Evolutionary conservation across 2,329 filamentous ascomycete species (phyloP).

Genomic region (Fusarium papillatum): DNA sequence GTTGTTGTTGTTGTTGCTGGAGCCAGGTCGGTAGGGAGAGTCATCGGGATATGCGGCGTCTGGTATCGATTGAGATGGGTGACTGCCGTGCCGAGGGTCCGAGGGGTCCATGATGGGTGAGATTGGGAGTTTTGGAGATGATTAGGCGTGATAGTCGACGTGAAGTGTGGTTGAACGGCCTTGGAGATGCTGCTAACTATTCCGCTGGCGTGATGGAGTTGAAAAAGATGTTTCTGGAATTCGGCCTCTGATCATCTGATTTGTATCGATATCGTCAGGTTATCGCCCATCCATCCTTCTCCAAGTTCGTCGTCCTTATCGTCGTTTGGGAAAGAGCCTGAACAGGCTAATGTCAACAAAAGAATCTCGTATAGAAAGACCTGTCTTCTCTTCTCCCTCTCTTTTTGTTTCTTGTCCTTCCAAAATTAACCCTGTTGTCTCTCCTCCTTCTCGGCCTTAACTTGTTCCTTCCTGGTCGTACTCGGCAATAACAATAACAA

Average conservation of each 20-base stretch:
- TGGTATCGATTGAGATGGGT: slow-evolving; percentile 48
- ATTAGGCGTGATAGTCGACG: neutral
- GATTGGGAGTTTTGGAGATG: neutral
- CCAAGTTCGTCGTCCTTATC: neutral
- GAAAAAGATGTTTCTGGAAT: neutral
- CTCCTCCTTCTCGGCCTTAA: neutral
- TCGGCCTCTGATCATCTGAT: slow-evolving; percentile 1
- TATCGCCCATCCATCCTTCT: neutral
- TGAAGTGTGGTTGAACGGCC: neutral
- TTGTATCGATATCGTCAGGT: neutral
- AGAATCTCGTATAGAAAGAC: neutral
- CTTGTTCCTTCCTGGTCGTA: neutral
- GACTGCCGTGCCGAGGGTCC: slow-evolving; percentile 30
- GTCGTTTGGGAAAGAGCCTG: neutral
- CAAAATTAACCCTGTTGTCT: neutral
- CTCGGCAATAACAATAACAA: neutral
- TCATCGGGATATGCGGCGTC: slow-evolving; percentile 49
- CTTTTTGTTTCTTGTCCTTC: neutral
- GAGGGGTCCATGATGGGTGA: slow-evolving; percentile 33
- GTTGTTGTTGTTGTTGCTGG: slow-evolving; percentile 5
- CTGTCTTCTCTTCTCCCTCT: neutral
- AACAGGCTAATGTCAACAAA: neutral
- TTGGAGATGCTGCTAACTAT: neutral
- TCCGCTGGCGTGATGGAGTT: neutral
- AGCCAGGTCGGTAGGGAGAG: slow-evolving; percentile 42